Percentiles rank a stretch among this genome's conserved stretches.
Conservation (phyloP, 257 asterid species). For the Coffea eugenioides region DNA sequence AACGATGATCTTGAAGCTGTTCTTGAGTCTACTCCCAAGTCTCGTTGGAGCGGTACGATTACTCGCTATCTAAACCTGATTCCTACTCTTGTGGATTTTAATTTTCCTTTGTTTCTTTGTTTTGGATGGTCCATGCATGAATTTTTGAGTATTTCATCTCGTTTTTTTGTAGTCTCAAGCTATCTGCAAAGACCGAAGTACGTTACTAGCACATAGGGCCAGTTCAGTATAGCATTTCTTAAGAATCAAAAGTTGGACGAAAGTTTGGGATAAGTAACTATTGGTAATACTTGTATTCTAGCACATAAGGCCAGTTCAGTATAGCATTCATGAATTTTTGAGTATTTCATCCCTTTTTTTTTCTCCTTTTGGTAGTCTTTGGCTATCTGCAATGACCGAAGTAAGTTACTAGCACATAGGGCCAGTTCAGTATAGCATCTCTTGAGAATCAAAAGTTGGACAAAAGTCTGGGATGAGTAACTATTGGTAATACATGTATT, state of each 20-base stretch:
- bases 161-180: too few relatives aligned
- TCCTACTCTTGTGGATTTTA: background rate
- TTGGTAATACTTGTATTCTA: too few relatives aligned
- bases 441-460: background rate
- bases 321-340: background rate
- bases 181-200: too few relatives aligned
- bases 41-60: slow-evolving; percentile 84
- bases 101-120: background rate
- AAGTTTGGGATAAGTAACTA: too few relatives aligned
- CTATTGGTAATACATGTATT: background rate
- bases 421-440: background rate
- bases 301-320: too few relatives aligned
- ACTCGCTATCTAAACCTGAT: background rate
- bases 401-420: background rate
- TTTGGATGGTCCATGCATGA: background rate
- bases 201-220: too few relatives aligned
- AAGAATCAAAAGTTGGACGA: too few relatives aligned
- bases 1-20: slow-evolving; percentile 94
- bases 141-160: background rate
- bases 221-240: background rate
- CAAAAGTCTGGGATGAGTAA: background rate
- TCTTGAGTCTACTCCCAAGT: slow-evolving; percentile 76
- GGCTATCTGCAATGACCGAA: too few relatives aligned
- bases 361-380: too few relatives aligned
- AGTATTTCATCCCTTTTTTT: too few relatives aligned